These are phyloP conservation scores for Triangularia verruculosa DNA, from an alignment of 2,329 filamentous ascomycete species.

Conservation along the genomic window DNA sequence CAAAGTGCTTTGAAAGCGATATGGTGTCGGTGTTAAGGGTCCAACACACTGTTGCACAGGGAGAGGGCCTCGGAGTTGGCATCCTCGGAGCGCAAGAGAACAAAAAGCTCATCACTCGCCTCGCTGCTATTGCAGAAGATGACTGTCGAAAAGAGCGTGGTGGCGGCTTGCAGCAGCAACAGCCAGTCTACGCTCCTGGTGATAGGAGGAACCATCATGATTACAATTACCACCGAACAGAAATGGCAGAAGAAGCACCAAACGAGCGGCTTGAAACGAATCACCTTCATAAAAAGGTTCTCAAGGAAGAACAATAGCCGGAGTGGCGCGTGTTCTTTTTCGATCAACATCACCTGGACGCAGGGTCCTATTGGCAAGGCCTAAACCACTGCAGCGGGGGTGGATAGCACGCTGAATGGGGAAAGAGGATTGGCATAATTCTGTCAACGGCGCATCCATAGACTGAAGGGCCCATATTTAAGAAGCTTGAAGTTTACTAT, in stretches of 20 bases:
- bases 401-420: not conserved
- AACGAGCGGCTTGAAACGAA: not conserved
- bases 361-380: not conserved
- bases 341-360: not conserved
- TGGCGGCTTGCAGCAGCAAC: slow-evolving; percentile 5
- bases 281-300: too few species aligned
- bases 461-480: not conserved
- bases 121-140: slow-evolving; percentile 4
- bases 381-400: not conserved
- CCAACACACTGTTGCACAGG: slow-evolving; percentile 4
- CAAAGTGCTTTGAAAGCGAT: too few species aligned
- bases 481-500: not conserved
- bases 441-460: not conserved
- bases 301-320: not conserved
- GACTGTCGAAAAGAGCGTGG: slow-evolving; percentile 1
- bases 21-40: not conserved
- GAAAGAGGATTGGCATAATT: not conserved
- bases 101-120: slow-evolving; percentile 3
- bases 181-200: slow-evolving; percentile 1
- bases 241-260: not conserved
- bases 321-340: not conserved
- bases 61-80: not conserved
- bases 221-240: not conserved
- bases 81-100: slow-evolving; percentile 7
- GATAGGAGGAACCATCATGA: not conserved